These are phyloP conservation scores for Ilex asprella DNA, from an alignment of 257 asterid genomes.

Conservation along the genomic window DNA sequence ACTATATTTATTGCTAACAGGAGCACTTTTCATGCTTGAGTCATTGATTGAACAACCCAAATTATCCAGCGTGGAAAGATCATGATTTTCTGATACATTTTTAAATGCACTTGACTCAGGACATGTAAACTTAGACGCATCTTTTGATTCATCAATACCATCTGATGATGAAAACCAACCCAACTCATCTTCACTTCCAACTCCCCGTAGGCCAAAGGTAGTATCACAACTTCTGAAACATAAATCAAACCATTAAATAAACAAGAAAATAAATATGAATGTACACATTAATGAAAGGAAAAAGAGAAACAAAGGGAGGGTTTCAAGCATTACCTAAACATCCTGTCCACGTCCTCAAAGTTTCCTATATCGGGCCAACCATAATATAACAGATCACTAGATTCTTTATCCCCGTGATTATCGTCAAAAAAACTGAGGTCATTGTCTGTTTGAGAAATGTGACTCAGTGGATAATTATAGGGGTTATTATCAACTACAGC, in stretches of 20 bases:
- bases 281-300: slow-evolving; percentile 4
- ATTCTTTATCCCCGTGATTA: slow-evolving; percentile 44
- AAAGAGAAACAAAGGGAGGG: slow-evolving; percentile 7
- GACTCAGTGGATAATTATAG: slow-evolving; percentile 43
- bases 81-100: slow-evolving; percentile 26
- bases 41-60: slow-evolving; percentile 27
- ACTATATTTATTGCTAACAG: slow-evolving; percentile 25
- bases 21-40: slow-evolving; percentile 26
- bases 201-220: slow-evolving; percentile 62
- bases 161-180: slow-evolving; percentile 71
- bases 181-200: slow-evolving; percentile 48
- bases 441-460: slow-evolving; percentile 35
- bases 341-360: slow-evolving; percentile 82
- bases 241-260: not conserved
- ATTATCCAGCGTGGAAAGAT: slow-evolving; percentile 22
- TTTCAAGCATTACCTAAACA: slow-evolving; percentile 57
- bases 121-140: slow-evolving; percentile 33
- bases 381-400: slow-evolving; percentile 51
- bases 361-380: slow-evolving; percentile 80
- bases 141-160: slow-evolving; percentile 41
- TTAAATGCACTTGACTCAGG: slow-evolving; percentile 33
- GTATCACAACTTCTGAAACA: slow-evolving; percentile 71
- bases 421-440: slow-evolving; percentile 44
- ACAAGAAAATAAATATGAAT: slow-evolving; percentile 2
- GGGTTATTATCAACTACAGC: slow-evolving; percentile 37